Conservation (phyloP, 1,139 yeast species). For the Yamadazyma songkhlaensis region DNA sequence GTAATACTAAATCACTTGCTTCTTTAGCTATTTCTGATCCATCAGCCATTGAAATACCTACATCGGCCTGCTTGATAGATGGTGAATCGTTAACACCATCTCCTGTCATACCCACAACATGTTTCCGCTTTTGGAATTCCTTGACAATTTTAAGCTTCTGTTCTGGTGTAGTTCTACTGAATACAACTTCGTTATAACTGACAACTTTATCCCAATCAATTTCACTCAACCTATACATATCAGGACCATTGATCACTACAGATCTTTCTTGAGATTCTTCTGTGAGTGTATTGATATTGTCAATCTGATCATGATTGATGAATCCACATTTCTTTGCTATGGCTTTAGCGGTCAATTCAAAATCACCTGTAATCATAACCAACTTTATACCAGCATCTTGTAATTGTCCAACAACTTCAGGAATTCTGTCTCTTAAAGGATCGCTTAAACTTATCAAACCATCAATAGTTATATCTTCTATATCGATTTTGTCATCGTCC, state of each 20-base stretch:
- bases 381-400: constrained; percentile 49
- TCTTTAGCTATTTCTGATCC: constrained; percentile 60
- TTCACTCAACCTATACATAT: constrained; percentile 33
- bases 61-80: constrained; percentile 48
- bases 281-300: constrained; percentile 18
- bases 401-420: constrained; percentile 33
- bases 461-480: constrained; percentile 24
- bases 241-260: constrained; percentile 39
- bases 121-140: constrained; percentile 44
- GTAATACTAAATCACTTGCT: constrained; percentile 50
- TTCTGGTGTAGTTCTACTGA: constrained; percentile 55
- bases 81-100: constrained; percentile 58
- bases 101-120: constrained; percentile 51
- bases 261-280: constrained; percentile 13
- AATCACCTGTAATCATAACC: constrained; percentile 57
- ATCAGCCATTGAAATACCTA: constrained; percentile 50
- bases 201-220: constrained; percentile 41
- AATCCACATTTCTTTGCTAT: constrained; percentile 41
- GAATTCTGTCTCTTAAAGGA: constrained; percentile 48
- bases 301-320: constrained; percentile 15
- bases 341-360: constrained; percentile 50
- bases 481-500: constrained; percentile 12
- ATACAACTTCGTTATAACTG: constrained; percentile 43
- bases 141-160: constrained; percentile 49
- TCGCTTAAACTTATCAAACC: constrained; percentile 52